phyloP scores from a whole-genome alignment of 768 basidiomycete species.

The Kwoniella newhampshirensis region DNA sequence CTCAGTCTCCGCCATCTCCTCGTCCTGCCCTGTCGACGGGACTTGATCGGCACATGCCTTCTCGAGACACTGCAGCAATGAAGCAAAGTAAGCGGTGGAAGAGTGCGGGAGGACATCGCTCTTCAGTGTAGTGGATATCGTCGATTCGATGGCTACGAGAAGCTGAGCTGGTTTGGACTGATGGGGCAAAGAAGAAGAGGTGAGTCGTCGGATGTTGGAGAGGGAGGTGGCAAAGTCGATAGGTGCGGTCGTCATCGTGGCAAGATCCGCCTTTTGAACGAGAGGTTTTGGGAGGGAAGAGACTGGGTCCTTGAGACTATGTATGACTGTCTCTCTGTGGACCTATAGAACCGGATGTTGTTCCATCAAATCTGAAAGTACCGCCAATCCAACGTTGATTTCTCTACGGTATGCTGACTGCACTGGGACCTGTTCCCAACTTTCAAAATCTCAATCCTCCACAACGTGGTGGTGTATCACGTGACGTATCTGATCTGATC shows the following conservation, averaged over 20 bases:
- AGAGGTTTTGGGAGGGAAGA: no score
- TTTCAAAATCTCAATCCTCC: constrained; percentile 18
- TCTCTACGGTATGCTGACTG: no score
- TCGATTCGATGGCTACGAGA: constrained; percentile 75
- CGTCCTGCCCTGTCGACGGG: constrained; percentile 57
- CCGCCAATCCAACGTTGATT: no score
- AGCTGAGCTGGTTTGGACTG: constrained; percentile 87
- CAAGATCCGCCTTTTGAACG: background rate
- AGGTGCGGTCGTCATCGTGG: constrained; percentile 9
- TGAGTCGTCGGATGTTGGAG: constrained; percentile 82
- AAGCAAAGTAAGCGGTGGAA: constrained; percentile 95
- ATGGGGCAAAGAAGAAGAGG: constrained; percentile 73
- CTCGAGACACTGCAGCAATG: constrained; percentile 53
- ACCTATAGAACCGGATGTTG: no score
- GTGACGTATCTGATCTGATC: background rate
- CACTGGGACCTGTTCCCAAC: no score
- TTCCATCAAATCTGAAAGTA: no score
- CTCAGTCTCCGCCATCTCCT: constrained; percentile 52
- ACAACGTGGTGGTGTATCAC: constrained; percentile 1
- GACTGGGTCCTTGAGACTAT: no score
- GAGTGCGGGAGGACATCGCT: constrained; percentile 55
- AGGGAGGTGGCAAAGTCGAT: constrained; percentile 54
- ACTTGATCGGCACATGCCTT: constrained; percentile 43
- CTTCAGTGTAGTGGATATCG: constrained; percentile 43
- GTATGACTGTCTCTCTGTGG: no score